Conservation (phyloP, 2,329 filamentous ascomycete species). For the Fusarium bactridioides region DNA sequence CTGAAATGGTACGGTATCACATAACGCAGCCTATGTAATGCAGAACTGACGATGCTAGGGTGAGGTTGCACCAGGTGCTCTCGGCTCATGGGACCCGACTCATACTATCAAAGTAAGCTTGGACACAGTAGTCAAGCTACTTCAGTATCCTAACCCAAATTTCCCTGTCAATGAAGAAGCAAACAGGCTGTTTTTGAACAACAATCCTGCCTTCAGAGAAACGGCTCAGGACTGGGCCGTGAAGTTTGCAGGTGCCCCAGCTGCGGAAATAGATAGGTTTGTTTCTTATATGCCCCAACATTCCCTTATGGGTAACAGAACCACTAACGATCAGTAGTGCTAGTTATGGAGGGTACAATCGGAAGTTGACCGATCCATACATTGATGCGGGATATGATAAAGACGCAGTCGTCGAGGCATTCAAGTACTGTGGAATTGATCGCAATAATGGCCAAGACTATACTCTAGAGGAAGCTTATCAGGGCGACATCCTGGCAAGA, state of each 20-base stretch:
- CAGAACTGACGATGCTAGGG: neutral
- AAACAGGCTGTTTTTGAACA: neutral
- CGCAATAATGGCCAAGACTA: neutral
- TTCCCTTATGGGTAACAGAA: accelerated
- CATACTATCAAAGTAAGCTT: neutral
- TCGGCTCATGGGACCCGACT: neutral
- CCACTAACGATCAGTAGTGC: neutral
- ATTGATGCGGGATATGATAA: neutral
- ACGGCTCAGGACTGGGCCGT: neutral
- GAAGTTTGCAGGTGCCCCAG: neutral
- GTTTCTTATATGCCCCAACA: neutral
- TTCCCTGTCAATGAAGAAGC: neutral
- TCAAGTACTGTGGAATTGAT: neutral
- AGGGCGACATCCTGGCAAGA: neutral
- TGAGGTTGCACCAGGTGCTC: neutral
- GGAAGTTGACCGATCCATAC: accelerated
- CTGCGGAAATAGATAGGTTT: neutral
- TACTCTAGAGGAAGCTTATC: neutral
- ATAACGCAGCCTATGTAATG: too few species aligned
- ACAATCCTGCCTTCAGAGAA: neutral
- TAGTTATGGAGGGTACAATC: neutral
- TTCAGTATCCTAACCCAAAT: accelerated
- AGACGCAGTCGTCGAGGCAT: neutral
- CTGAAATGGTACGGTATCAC: neutral
- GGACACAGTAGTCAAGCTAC: neutral